Percentiles rank a stretch among this genome's conserved stretches.
Evolutionary conservation across 345 rosid species (phyloP).

Genomic region (Brassica nigra): DNA sequence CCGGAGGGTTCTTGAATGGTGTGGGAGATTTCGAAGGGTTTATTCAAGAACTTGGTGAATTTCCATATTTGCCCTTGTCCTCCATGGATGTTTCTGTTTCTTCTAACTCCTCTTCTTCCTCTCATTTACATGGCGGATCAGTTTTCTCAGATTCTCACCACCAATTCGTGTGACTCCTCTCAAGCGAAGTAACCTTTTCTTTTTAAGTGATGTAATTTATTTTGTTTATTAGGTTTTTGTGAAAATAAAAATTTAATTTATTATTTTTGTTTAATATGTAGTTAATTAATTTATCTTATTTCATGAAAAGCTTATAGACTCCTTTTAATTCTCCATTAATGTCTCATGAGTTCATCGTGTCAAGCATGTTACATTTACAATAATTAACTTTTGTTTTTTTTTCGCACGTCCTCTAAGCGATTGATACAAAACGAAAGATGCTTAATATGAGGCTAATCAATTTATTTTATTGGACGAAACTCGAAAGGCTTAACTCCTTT

Average conservation of each 20-base stretch:
- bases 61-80: conserved; percentile 52
- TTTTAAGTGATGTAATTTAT: conserved; percentile 1
- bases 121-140: conserved; percentile 32
- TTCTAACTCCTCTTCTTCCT: conserved; percentile 36
- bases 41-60: conserved; percentile 70
- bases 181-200: not conserved
- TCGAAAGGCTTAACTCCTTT: not conserved
- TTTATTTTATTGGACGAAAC: not conserved
- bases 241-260: conserved; percentile 22
- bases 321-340: not conserved
- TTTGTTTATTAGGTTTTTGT: conserved; percentile 19
- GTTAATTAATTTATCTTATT: conserved; percentile 3
- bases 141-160: conserved; percentile 30
- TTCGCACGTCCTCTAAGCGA: not conserved
- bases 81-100: conserved; percentile 42
- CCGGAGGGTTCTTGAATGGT: conserved; percentile 57
- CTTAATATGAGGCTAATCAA: not conserved
- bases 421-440: not conserved
- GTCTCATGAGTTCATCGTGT: conserved; percentile 4
- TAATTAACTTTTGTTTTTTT: not conserved
- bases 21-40: conserved; percentile 73
- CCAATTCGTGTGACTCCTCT: conserved; percentile 26
- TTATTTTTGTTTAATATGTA: not conserved
- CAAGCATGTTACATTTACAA: not conserved
- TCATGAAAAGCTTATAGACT: not conserved